phyloP scores from a whole-genome alignment of 1,139 yeast species.

The Suhomyces kunorum region DNA sequence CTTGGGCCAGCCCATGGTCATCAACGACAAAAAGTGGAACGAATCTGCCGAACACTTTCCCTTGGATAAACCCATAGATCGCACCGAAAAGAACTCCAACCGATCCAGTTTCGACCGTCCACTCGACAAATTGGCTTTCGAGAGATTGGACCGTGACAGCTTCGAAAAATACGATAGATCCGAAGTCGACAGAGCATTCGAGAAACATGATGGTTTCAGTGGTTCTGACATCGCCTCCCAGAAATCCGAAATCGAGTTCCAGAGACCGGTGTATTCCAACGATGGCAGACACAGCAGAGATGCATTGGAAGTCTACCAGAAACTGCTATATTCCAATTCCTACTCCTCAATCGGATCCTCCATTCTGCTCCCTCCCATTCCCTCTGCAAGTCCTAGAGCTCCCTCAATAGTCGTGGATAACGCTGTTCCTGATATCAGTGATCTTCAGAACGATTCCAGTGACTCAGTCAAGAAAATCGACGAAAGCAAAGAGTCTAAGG shows the following conservation, averaged over 20 bases:
- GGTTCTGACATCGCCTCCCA: conserved; percentile 1
- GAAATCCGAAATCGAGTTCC: conserved; percentile 1
- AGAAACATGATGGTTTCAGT: background rate
- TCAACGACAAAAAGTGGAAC: background rate
- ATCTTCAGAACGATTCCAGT: background rate
- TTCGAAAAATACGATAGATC: conserved; percentile 1
- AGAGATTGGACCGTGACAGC: conserved; percentile 2
- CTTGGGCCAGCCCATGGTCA: background rate
- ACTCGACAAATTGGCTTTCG: conserved; percentile 1
- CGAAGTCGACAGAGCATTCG: conserved; percentile 1
- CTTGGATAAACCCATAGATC: conserved; percentile 1
- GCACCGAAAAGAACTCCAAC: conserved; percentile 2
- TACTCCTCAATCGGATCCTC: conserved; percentile 20
- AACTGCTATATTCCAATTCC: conserved; percentile 13
- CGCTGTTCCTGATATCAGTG: conserved; percentile 3
- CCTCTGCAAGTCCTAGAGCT: conserved; percentile 11
- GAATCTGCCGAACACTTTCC: background rate
- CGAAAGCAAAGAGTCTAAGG: background rate
- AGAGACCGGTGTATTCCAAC: background rate
- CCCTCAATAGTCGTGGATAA: conserved; percentile 18
- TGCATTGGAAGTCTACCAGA: conserved; percentile 6
- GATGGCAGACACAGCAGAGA: conserved; percentile 2
- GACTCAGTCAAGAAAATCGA: background rate
- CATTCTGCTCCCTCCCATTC: conserved; percentile 14
- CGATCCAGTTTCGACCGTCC: conserved; percentile 6